Conservation (phyloP, 345 rosid genomes). For the Leavenworthia alabamica region DNA sequence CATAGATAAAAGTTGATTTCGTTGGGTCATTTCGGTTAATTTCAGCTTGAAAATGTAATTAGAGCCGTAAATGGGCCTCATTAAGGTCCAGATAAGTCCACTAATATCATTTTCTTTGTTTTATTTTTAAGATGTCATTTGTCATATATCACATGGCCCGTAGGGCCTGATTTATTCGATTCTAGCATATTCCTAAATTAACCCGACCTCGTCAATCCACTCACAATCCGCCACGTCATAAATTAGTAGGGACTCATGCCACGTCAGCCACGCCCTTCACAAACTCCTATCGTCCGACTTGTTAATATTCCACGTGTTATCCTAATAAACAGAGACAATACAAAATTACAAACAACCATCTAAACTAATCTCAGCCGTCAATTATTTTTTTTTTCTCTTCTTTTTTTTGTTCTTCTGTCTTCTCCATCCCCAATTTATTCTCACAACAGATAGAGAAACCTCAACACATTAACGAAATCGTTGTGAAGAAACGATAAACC, state of each 20-base stretch:
- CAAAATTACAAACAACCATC: neutral
- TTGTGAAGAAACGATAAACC: conserved; percentile 24
- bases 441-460: conserved; percentile 2
- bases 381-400: neutral
- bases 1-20: too few relatives aligned
- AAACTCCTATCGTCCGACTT: conserved; percentile 36
- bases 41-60: too few relatives aligned
- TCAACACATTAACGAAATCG: conserved; percentile 16
- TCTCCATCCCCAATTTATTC: neutral
- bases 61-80: neutral
- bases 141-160: too few relatives aligned
- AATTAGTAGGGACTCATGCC: neutral
- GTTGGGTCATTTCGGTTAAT: too few relatives aligned
- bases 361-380: conserved; percentile 36
- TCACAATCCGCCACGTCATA: conserved; percentile 1
- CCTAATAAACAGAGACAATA: conserved; percentile 11
- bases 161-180: conserved; percentile 9
- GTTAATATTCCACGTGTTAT: conserved; percentile 43
- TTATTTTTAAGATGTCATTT: too few relatives aligned
- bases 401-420: neutral
- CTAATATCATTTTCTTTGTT: neutral
- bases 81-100: conserved; percentile 1
- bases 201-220: neutral
- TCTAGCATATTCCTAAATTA: conserved; percentile 25
- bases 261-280: neutral